Evolutionary conservation across 345 rosid genomes (phyloP).

Genomic region (rapeseed (Brassica napus)): Da-Ae NC_063440.1:23814001-23814500

Average conservation of each 20-base stretch:
- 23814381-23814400: no score
- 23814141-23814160: background rate
- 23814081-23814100: background rate
- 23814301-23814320: no score
- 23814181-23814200: background rate
- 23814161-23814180: background rate
- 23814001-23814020: background rate
- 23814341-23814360: no score
- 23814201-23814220: background rate
- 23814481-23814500: no score
- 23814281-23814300: background rate
- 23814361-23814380: no score
- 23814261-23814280: background rate
- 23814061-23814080: background rate
- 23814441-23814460: no score
- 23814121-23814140: background rate
- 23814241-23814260: background rate
- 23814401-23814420: no score
- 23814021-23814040: background rate
- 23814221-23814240: background rate
- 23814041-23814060: background rate
- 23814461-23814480: no score
- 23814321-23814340: no score
- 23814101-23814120: background rate
- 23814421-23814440: no score